These are phyloP conservation scores for Yamadazyma philogaea DNA, from an alignment of 805 yeast species.

Conservation along the genomic window DNA sequence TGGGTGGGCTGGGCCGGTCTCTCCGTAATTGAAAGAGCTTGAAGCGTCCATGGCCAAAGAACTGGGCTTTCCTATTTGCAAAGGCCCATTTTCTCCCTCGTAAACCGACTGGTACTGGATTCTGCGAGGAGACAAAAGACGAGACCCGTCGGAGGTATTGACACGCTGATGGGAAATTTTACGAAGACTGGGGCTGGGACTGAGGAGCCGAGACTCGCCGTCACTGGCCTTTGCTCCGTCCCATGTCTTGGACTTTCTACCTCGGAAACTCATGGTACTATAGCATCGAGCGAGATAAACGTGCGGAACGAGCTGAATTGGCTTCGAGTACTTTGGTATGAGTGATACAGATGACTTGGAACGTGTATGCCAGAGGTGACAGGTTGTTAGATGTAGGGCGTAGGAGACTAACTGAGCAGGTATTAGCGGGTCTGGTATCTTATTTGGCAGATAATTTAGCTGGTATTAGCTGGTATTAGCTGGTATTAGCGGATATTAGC, in stretches of 20 bases:
- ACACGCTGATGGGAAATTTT: constrained; percentile 24
- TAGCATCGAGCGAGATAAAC: not conserved
- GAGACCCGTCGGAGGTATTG: constrained; percentile 13
- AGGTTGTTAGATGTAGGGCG: too few relatives aligned
- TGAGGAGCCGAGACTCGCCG: constrained; percentile 9
- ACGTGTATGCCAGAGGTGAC: too few relatives aligned
- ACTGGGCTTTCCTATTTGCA: constrained; percentile 9
- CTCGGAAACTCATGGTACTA: constrained; percentile 1
- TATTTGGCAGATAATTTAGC: too few relatives aligned
- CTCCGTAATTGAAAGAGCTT: not conserved
- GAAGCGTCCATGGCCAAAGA: not conserved
- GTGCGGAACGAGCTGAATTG: too few relatives aligned
- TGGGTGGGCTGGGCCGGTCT: not conserved
- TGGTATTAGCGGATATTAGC: too few relatives aligned
- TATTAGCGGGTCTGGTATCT: too few relatives aligned
- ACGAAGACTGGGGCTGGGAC: constrained; percentile 27
- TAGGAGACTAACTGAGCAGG: too few relatives aligned
- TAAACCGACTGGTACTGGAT: constrained; percentile 15
- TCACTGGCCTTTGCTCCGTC: constrained; percentile 1
- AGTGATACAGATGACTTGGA: too few relatives aligned
- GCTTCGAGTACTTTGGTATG: too few relatives aligned
- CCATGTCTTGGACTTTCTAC: constrained; percentile 1
- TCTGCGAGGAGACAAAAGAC: constrained; percentile 6
- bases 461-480: too few relatives aligned
- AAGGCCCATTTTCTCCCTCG: constrained; percentile 15